These are phyloP conservation scores for Globisporangium parvum DNA, from an alignment of 352 stramenopile species.

Conservation along the genomic window DNA sequence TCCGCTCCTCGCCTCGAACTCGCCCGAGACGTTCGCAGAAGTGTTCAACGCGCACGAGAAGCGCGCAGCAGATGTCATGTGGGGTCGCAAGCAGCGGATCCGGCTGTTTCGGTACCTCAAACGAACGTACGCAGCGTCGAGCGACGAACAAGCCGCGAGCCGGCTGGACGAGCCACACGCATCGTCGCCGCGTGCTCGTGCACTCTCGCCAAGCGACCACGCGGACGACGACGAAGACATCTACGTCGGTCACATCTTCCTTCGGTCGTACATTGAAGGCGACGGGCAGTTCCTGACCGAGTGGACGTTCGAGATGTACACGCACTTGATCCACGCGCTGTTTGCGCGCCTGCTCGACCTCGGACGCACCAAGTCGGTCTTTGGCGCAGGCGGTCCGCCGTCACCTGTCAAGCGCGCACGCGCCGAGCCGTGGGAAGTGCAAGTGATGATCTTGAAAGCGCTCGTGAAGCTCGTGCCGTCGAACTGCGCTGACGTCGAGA, in stretches of 20 bases:
- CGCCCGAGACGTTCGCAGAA: slow-evolving; percentile 42
- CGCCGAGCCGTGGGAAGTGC: slow-evolving; percentile 62
- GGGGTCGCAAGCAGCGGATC: slow-evolving; percentile 49
- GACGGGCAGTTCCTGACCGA: slow-evolving; percentile 71
- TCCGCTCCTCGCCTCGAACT: slow-evolving; percentile 37
- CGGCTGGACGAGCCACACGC: no score
- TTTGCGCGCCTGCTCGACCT: slow-evolving; percentile 50
- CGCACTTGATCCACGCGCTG: slow-evolving; percentile 52
- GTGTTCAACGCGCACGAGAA: slow-evolving; percentile 72
- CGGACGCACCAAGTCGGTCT: slow-evolving; percentile 46
- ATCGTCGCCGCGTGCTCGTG: no score
- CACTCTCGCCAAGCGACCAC: background rate
- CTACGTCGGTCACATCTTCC: slow-evolving; percentile 77
- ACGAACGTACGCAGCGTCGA: slow-evolving; percentile 52
- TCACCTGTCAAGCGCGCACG: slow-evolving; percentile 8
- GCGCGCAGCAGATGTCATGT: slow-evolving; percentile 69
- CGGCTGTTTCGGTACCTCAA: slow-evolving; percentile 62
- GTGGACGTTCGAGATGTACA: slow-evolving; percentile 73
- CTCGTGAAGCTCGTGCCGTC: slow-evolving; percentile 54
- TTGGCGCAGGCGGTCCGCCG: slow-evolving; percentile 19
- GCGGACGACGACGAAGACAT: slow-evolving; percentile 41
- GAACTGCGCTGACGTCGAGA: slow-evolving; percentile 43
- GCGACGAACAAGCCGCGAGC: slow-evolving; percentile 17
- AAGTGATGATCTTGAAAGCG: slow-evolving; percentile 76
- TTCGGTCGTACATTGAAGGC: slow-evolving; percentile 75